Base-by-base conservation (phyloP, 1,284 basidiomycete genomes). In the Crucibulum cyathiforme region DNA sequence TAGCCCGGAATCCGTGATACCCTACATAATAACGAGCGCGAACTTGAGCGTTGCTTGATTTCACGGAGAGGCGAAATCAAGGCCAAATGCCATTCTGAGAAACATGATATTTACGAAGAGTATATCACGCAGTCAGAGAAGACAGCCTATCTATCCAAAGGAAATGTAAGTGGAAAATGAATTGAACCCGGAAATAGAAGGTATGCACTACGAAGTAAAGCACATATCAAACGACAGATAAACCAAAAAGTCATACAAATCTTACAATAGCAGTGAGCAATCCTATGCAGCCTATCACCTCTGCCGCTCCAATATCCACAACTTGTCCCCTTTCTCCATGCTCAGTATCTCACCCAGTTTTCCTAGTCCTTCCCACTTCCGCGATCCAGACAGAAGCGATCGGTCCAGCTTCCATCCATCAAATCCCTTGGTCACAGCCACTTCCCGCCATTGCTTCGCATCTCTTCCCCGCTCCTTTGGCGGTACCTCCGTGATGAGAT, bases 401-500 rank as follows among this genome's bases (percentile, higher is more conserved):
- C 63, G 57, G 24, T 67, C 61, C n/a, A 73, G 47, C 0, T n/a
- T 43, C 64, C 69, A 72, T 34, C 81, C 68, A 51, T 80, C 77
- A 64, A 89, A 90, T 0, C 79, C 82, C 3, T 71, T 76, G 12
- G 69, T 68, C 5, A 77, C 79, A 3, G 82, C 74, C 3, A 78
- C 67, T n/a, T 61, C 67, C 85, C 87, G 87, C 34, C 63, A 61
- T 54, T 63, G 45, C 15, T 53, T 43, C 8, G 68, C 41, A 48
- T 34, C 34, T 34, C 47, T 13, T 59, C 56, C 52, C 68, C 61
- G 46, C 24, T 67, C 61, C 1, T 57, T 64, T 31, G 62, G 73
- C 36, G 63, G 51, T 34, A 61, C 53, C 63, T 89, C 88, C 0
- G 82, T 74, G 60, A 93, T 87, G 53, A 87, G 74, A 69, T 92